A percentile compares a stretch with the other conserved stretches of the same genome.
phyloP scores from a whole-genome alignment of 805 yeast species.

The Yarrowia hollandica region DNA sequence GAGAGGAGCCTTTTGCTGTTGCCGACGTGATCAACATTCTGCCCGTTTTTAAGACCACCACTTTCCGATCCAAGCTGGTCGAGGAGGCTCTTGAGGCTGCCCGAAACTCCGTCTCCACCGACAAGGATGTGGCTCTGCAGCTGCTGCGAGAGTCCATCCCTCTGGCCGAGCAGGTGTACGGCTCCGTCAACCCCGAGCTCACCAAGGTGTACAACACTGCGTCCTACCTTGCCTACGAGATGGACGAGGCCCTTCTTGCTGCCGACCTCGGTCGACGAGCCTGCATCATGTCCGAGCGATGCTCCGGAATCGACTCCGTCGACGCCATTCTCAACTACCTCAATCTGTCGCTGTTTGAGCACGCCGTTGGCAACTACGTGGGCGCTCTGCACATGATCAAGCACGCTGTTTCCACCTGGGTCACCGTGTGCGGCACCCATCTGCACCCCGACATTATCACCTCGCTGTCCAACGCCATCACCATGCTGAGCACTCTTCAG shows the following conservation, averaged over 20 bases:
- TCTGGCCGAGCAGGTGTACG: slow-evolving; percentile 80
- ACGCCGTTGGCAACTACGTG: slow-evolving; percentile 54
- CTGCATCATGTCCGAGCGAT: slow-evolving; percentile 72
- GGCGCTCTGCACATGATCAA: slow-evolving; percentile 64
- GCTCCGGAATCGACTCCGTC: slow-evolving; percentile 74
- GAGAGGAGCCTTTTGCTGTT: slow-evolving; percentile 48
- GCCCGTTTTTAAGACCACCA: slow-evolving; percentile 74
- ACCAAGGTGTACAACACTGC: slow-evolving; percentile 66
- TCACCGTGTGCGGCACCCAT: slow-evolving; percentile 54
- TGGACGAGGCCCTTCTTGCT: slow-evolving; percentile 59
- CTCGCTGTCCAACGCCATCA: slow-evolving; percentile 60
- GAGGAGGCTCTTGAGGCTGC: slow-evolving; percentile 61
- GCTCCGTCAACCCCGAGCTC: slow-evolving; percentile 74
- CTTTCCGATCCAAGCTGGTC: slow-evolving; percentile 63
- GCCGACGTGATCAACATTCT: slow-evolving; percentile 67
- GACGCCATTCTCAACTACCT: slow-evolving; percentile 70
- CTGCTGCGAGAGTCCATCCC: slow-evolving; percentile 69
- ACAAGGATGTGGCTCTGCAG: slow-evolving; percentile 55
- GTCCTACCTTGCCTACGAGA: slow-evolving; percentile 65
- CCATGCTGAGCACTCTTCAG: slow-evolving; percentile 56
- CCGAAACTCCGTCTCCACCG: slow-evolving; percentile 36
- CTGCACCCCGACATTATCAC: slow-evolving; percentile 69
- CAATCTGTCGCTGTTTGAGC: slow-evolving; percentile 74
- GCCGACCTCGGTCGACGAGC: slow-evolving; percentile 66
- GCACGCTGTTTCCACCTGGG: slow-evolving; percentile 62